phyloP scores from a whole-genome alignment of 2,329 filamentous ascomycete species.

The Thermomyces lanuginosus region DNA sequence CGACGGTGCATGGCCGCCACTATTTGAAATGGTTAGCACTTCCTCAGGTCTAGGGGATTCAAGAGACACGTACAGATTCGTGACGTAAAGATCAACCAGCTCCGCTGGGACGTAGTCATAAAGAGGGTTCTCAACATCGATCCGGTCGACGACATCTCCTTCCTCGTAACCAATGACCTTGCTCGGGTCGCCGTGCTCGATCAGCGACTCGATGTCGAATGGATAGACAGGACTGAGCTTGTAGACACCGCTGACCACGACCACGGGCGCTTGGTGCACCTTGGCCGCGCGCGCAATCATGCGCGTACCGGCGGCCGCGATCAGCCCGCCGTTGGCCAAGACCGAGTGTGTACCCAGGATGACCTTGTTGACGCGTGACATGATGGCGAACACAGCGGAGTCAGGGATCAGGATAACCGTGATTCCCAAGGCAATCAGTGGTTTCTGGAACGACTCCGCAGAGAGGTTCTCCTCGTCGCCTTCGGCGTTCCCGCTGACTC shows the following conservation, averaged over 20 bases:
- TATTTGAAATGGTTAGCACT: constrained; percentile 13
- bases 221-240: constrained; percentile 84
- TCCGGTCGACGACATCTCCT: constrained; percentile 58
- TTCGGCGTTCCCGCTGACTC: constrained; percentile 39
- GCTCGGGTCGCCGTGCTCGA: constrained; percentile 73
- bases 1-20: constrained; percentile 46
- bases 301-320: constrained; percentile 69
- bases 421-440: constrained; percentile 60
- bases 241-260: constrained; percentile 82
- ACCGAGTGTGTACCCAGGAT: constrained; percentile 78
- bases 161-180: constrained; percentile 64
- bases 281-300: constrained; percentile 73
- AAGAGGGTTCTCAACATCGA: constrained; percentile 62
- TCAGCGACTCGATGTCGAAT: constrained; percentile 62
- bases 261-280: constrained; percentile 65
- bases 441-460: constrained; percentile 50
- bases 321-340: constrained; percentile 69
- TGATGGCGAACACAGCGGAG: constrained; percentile 75
- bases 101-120: constrained; percentile 71
- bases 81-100: constrained; percentile 47
- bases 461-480: constrained; percentile 33
- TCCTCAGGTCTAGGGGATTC: neutral
- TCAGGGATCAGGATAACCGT: constrained; percentile 73
- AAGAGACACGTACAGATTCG: constrained; percentile 50
- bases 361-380: constrained; percentile 91